Evolutionary conservation across 164 flowering plant genomes (phyloP).

Genomic region (Sedum album): DNA sequence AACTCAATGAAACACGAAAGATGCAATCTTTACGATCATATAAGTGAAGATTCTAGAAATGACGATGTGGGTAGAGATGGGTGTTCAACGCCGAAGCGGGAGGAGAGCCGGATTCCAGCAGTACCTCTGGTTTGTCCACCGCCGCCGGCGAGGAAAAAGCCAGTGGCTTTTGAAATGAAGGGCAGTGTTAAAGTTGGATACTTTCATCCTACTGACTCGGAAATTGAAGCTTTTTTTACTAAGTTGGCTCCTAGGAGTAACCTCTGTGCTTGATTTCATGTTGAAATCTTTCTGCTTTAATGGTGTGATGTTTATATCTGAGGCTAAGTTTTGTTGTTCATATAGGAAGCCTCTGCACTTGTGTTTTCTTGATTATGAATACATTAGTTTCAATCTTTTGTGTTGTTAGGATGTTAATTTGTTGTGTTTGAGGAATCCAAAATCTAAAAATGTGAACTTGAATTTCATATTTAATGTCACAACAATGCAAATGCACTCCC

Average conservation of each 20-base stretch:
- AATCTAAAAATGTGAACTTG: too few species aligned
- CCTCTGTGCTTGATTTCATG: conserved; percentile 14
- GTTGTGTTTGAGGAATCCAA: too few species aligned
- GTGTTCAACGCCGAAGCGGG: conserved; percentile 20
- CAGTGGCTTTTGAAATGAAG: conserved; percentile 14
- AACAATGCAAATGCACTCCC: too few species aligned
- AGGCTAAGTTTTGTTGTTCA: neutral
- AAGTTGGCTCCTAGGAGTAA: neutral
- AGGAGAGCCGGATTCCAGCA: conserved; percentile 20
- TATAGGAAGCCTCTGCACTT: too few species aligned
- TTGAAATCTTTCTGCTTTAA: neutral
- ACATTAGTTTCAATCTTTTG: too few species aligned
- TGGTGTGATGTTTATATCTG: neutral
- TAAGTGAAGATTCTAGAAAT: neutral
- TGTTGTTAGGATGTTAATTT: too few species aligned
- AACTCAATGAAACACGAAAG: too few species aligned
- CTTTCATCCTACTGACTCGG: conserved; percentile 36
- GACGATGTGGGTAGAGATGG: conserved; percentile 18
- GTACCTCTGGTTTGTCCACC: too few species aligned
- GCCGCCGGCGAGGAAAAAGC: conserved; percentile 33
- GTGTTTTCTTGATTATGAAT: too few species aligned
- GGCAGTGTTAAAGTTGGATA: conserved; percentile 25
- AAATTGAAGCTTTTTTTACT: conserved; percentile 18
- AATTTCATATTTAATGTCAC: too few species aligned
- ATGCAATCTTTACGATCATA: neutral